Percentiles rank a stretch among this genome's conserved stretches.
phyloP scores from a whole-genome alignment of 345 rosid genomes.

The Salix suchowensis region DNA sequence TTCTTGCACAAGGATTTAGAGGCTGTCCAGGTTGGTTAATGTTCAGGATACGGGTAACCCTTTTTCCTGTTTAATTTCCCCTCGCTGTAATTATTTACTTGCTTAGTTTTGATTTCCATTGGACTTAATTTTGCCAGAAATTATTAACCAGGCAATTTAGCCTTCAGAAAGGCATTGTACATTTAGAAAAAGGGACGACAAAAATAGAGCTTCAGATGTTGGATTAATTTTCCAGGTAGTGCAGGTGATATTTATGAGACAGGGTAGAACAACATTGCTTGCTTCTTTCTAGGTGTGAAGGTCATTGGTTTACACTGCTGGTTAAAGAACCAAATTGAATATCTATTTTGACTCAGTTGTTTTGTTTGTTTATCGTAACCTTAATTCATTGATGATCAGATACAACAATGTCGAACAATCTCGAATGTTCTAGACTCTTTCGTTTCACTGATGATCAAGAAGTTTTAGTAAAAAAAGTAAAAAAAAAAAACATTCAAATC shows the following conservation, averaged over 20 bases:
- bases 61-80: not conserved
- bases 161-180: not conserved
- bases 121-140: not conserved
- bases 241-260: not conserved
- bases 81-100: not conserved
- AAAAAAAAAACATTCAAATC: not conserved
- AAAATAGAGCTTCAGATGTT: not conserved
- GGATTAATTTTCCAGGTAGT: not conserved
- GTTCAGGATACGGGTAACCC: not conserved
- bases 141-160: not conserved
- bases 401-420: too few relatives aligned
- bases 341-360: too few relatives aligned
- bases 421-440: too few relatives aligned
- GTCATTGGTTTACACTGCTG: too few relatives aligned
- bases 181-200: too few relatives aligned
- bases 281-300: not conserved
- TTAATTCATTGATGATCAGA: too few relatives aligned
- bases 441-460: too few relatives aligned
- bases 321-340: too few relatives aligned
- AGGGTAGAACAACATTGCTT: not conserved
- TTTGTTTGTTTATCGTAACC: too few relatives aligned
- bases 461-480: not conserved
- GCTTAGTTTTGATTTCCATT: not conserved
- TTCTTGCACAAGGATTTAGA: slow-evolving; percentile 59
- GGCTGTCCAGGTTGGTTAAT: slow-evolving; percentile 30